Evolutionary conservation across 1,284 basidiomycete species (phyloP), one percentile per base, ranked within the genome.

Genomic region (Pseudomicrostroma phylloplanum): DNA sequence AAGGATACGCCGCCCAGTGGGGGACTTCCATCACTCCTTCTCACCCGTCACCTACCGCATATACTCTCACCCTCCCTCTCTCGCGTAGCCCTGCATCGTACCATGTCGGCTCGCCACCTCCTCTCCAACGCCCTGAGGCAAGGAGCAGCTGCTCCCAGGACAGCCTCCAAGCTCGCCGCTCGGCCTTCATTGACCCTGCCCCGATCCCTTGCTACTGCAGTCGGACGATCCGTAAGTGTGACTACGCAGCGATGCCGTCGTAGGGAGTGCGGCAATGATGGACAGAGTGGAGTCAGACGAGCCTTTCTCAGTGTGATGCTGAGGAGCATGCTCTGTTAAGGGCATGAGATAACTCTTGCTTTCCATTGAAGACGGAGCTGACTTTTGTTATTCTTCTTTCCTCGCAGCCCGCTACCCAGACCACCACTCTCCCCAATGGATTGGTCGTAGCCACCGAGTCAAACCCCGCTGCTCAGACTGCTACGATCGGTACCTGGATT

Each of bases 401-500:
- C 23, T 21, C 30, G 1, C 61, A 71, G 64, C 71, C 73, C 59
- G 62, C 71, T 66, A 76, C 74, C 57, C 70, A 75, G 66, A 67
- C 72, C 57, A 73, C 71, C 59, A 73, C 71, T 53, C 73, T 77
- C 17, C 62, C 71, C 62, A 74, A 73, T 56, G 74, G 77, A 56
- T 69, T 80, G 36, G 79, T 74, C 46, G 73, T 81, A 60, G 80
- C 80, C 15, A 81, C 81, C 57, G 93, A 97, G 83, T 85, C 91
- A 26, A 91, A 93, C 71, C 86, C 92, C 23, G 88, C 91, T 79
- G 89, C 92, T n/a, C 90, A 94, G 82, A 97, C 94, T 13, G 94
- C 94, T 17, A 98, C 94, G 39, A 92, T 98, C 55, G 96, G 96
- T 73, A 89, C 97, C 63, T 99, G 93, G 93, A 96, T 98, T 78